Base-by-base conservation (phyloP, 1,284 basidiomycete genomes). In the Rhodotorula sp. region DNA sequence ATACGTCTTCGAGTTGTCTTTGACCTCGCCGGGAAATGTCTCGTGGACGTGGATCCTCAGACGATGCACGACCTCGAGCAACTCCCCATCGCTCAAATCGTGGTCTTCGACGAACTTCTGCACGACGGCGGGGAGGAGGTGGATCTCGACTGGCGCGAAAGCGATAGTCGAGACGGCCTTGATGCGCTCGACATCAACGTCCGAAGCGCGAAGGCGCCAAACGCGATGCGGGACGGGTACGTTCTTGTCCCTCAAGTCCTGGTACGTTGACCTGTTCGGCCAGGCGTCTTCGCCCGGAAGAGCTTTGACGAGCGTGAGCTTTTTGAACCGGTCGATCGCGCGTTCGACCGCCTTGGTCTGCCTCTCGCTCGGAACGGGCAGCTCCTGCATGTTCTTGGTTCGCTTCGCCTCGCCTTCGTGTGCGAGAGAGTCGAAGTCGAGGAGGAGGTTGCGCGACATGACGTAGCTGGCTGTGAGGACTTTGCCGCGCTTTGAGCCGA, bases 201-300 rank as follows among this genome's bases (percentile, higher is more conserved):
- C 30, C 19, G 32, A 11, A 4, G 52, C 51, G 3, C 39, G 57
- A 10, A 64, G 47, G 13, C 59, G 46, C 67, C 67, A 68, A 11
- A 65, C 62, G 53, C 67, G 67, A 24, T 68, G 67, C 63, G 67
- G 67, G 32, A 57, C 49, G 5, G 27, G 32, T 22, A 64, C 47
- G 20, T 27, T n/a, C 47, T 30, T 9, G 22, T 30, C 20, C 46
- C 62, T 24, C 11, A 44, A 47, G 15, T 24, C 13, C 19, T 27
- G 24, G 54, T n/a, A 51, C 44, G 6, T 20, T 17, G 10, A 15
- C 30, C 27, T 59, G 6, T 29, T 30, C 36, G 63, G 63, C 63
- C 63, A 65, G 6, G 11, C 10, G 51, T 65, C 57, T 44, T 65
- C 63, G 34, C 63, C 63, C 9, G 32, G 17, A 17, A 65, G 44